Conservation (phyloP, 2,329 filamentous ascomycete species). For the Leptosphaerulina australis region DNA sequence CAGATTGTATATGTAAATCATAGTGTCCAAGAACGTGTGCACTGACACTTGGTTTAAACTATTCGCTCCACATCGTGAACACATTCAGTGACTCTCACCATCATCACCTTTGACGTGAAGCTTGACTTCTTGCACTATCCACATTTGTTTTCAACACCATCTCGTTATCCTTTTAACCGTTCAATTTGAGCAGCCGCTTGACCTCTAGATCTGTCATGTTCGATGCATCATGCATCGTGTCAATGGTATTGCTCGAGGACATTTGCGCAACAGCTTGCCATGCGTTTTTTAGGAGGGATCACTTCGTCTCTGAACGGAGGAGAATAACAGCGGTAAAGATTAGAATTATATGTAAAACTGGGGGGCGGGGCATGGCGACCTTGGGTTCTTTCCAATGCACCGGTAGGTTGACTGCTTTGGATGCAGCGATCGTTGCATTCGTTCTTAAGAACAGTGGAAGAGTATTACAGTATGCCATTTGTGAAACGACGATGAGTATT, state of each 20-base stretch:
- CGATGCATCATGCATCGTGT: constrained; percentile 8
- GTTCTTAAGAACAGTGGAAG: constrained; percentile 12
- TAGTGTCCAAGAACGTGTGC: too few relatives aligned
- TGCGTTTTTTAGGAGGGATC: constrained; percentile 20
- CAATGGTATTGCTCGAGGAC: constrained; percentile 8
- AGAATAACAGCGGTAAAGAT: constrained; percentile 2
- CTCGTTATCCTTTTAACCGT: neutral
- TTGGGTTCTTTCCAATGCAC: constrained; percentile 11
- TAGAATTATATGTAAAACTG: constrained; percentile 9
- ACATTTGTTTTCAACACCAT: constrained; percentile 1
- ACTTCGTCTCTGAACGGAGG: constrained; percentile 11
- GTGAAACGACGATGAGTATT: constrained; percentile 12
- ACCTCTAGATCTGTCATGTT: constrained; percentile 17
- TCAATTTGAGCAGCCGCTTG: constrained; percentile 2
- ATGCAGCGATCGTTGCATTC: neutral
- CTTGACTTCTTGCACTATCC: constrained; percentile 7
- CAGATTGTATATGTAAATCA: too few relatives aligned
- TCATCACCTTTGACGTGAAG: too few relatives aligned
- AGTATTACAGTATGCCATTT: constrained; percentile 21
- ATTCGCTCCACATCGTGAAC: too few relatives aligned
- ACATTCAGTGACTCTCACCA: too few relatives aligned
- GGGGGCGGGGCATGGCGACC: constrained; percentile 3
- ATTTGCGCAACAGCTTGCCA: constrained; percentile 22
- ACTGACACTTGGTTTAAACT: too few relatives aligned
- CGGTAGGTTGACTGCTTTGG: neutral